phyloP scores from a whole-genome alignment of 768 basidiomycete genomes.

The Botryobasidium botryosum region DNA sequence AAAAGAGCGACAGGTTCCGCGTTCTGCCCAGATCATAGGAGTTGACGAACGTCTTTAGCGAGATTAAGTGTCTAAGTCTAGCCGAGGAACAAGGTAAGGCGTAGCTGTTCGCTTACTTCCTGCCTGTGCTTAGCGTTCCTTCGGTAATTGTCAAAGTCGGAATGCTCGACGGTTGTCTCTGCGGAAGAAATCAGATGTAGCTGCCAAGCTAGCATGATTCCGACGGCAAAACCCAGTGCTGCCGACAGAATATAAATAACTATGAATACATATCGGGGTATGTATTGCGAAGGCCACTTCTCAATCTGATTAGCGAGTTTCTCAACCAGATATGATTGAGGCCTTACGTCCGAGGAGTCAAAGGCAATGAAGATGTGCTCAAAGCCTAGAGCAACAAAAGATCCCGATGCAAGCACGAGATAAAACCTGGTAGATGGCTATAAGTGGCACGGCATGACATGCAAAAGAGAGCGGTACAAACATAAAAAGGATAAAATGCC shows the following conservation, averaged over 20 bases:
- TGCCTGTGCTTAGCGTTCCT: slow-evolving; percentile 48
- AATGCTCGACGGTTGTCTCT: slow-evolving; percentile 81
- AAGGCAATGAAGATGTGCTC: slow-evolving; percentile 38
- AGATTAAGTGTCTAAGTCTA: not conserved
- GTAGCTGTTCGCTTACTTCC: slow-evolving; percentile 32
- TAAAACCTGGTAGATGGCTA: slow-evolving; percentile 39
- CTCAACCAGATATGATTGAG: not conserved
- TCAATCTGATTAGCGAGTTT: slow-evolving; percentile 6
- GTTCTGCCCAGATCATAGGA: slow-evolving; percentile 70
- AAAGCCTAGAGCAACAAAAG: slow-evolving; percentile 48
- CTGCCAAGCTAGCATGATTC: slow-evolving; percentile 57
- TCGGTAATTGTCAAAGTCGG: slow-evolving; percentile 70
- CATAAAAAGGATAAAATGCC: slow-evolving; percentile 94
- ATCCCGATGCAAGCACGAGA: slow-evolving; percentile 53
- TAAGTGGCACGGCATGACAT: not conserved
- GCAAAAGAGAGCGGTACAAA: slow-evolving; percentile 23
- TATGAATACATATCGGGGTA: slow-evolving; percentile 54
- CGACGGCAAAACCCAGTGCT: slow-evolving; percentile 60
- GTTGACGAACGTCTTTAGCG: slow-evolving; percentile 56
- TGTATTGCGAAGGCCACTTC: slow-evolving; percentile 15
- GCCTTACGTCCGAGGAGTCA: slow-evolving; percentile 30
- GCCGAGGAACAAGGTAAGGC: not conserved
- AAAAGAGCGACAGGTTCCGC: slow-evolving; percentile 66
- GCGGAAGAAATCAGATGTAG: slow-evolving; percentile 51
- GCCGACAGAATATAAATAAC: slow-evolving; percentile 57